A percentile compares a stretch with the other conserved stretches of the same genome.
These are phyloP conservation scores for Mycena citricolor DNA, from an alignment of 1,284 basidiomycete species.

Conservation along the genomic window DNA sequence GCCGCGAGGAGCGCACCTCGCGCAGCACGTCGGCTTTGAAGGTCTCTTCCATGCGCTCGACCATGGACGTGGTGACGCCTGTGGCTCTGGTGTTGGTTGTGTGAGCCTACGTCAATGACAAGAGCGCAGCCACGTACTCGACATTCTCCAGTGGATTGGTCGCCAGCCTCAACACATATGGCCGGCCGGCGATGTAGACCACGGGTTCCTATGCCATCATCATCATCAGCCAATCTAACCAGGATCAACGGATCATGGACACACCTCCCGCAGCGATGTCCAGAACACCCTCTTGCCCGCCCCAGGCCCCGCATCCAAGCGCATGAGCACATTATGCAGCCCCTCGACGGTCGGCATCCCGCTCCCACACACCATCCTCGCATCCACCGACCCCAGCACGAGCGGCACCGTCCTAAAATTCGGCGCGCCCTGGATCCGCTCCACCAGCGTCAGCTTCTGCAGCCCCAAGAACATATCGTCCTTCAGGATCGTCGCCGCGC, in stretches of 20 bases:
- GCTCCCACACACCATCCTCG: slow-evolving; percentile 82
- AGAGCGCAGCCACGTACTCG: slow-evolving; percentile 58
- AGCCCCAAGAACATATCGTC: slow-evolving; percentile 95
- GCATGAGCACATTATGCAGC: slow-evolving; percentile 67
- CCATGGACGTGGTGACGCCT: slow-evolving; percentile 88
- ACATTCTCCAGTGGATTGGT: slow-evolving; percentile 91
- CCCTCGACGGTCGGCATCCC: slow-evolving; percentile 91
- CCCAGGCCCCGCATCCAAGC: slow-evolving; percentile 77
- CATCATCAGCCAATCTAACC: slow-evolving; percentile 7
- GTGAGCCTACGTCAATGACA: background rate
- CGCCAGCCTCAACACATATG: slow-evolving; percentile 91
- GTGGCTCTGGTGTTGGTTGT: slow-evolving; percentile 64
- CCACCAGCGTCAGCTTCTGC: slow-evolving; percentile 93
- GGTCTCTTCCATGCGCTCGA: slow-evolving; percentile 90
- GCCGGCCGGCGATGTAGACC: slow-evolving; percentile 85
- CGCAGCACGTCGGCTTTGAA: slow-evolving; percentile 89
- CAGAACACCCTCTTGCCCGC: slow-evolving; percentile 78
- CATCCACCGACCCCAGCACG: slow-evolving; percentile 46
- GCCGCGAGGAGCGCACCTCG: slow-evolving; percentile 72
- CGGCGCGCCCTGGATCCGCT: slow-evolving; percentile 92
- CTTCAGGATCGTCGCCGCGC: slow-evolving; percentile 93
- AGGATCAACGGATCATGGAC: slow-evolving; percentile 6
- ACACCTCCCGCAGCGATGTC: slow-evolving; percentile 88
- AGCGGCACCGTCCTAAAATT: slow-evolving; percentile 86
- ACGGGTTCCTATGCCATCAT: slow-evolving; percentile 79